Evolutionary conservation across 2,329 filamentous ascomycete genomes (phyloP).

Genomic region (Tolypocladium tropicale): DNA sequence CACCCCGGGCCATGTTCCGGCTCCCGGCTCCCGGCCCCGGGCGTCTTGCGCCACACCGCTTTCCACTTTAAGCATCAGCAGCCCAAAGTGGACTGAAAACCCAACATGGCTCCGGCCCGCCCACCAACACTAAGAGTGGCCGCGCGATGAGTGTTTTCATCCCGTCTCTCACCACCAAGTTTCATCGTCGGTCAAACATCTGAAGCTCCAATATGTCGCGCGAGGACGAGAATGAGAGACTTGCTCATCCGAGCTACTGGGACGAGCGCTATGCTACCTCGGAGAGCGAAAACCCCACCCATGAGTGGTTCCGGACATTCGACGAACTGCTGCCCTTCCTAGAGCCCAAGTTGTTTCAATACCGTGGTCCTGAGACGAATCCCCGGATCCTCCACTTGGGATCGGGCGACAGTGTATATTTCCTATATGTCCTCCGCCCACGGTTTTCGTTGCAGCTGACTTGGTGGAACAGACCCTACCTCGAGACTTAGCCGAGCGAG

Average conservation of each 20-base stretch:
- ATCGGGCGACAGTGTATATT: conserved; percentile 45
- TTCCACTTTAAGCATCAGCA: too few relatives aligned
- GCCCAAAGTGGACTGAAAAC: too few relatives aligned
- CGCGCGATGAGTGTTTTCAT: too few relatives aligned
- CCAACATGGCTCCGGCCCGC: too few relatives aligned
- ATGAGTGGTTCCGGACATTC: conserved; percentile 46
- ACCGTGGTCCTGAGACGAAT: conserved; percentile 13
- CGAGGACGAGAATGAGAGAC: neutral
- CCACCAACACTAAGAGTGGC: too few relatives aligned
- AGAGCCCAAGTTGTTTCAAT: conserved; percentile 27
- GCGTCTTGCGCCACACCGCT: neutral
- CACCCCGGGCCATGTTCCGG: too few relatives aligned
- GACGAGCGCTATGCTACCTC: conserved; percentile 34
- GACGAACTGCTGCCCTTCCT: conserved; percentile 37
- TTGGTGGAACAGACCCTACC: conserved; percentile 35
- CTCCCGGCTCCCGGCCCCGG: too few relatives aligned
- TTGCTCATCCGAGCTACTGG: conserved; percentile 33
- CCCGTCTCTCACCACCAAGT: too few relatives aligned
- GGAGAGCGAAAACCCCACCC: conserved; percentile 26
- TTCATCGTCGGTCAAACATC: neutral
- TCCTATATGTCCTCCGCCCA: neutral
- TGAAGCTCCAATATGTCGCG: neutral
- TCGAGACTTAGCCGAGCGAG: conserved; percentile 30
- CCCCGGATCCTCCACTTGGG: conserved; percentile 44
- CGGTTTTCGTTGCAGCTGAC: neutral